phyloP scores from a whole-genome alignment of 495 filamentous ascomycete genomes.

The Penicillium cosmopolitanum region DNA sequence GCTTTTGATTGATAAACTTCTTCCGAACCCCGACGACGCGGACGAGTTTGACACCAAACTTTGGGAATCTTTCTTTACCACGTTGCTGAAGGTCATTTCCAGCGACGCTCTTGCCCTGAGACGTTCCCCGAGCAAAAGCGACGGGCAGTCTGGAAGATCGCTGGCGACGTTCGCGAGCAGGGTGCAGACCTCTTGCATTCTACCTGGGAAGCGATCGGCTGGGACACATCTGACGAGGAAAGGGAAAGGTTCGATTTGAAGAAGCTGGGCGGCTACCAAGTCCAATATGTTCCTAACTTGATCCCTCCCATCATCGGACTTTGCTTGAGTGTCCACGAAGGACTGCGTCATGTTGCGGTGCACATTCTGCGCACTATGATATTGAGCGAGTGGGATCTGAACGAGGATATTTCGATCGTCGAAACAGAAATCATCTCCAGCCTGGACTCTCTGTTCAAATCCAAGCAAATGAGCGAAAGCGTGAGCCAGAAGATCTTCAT shows the following conservation, averaged over 20 bases:
- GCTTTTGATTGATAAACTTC: conserved; percentile 74
- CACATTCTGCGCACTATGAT: conserved; percentile 97
- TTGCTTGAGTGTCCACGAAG: conserved; percentile 94
- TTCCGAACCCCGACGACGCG: conserved; percentile 89
- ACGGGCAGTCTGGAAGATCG: conserved; percentile 97
- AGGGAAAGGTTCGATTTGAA: conserved; percentile 71
- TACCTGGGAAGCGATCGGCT: conserved; percentile 96
- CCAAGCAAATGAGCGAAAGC: conserved; percentile 82
- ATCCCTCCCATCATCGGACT: conserved; percentile 91
- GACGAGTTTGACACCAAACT: conserved; percentile 90
- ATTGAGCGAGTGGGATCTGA: conserved; percentile 96
- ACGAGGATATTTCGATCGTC: conserved; percentile 86
- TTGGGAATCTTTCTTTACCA: conserved; percentile 92
- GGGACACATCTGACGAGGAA: conserved; percentile 86
- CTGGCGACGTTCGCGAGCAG: conserved; percentile 90
- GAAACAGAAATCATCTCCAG: conserved; percentile 98
- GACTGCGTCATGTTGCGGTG: conserved; percentile 84
- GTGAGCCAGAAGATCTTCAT: conserved; percentile 93
- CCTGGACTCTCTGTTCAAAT: conserved; percentile 88
- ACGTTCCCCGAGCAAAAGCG: conserved; percentile 97
- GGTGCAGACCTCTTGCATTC: conserved; percentile 81
- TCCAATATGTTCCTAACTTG: conserved; percentile 93
- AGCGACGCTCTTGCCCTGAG: conserved; percentile 85
- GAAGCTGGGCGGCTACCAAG: conserved; percentile 94
- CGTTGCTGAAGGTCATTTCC: conserved; percentile 84